These are phyloP conservation scores for Gracilaria gracilis DNA, from an alignment of 23 red algal species.

Conservation along the genomic window DNA sequence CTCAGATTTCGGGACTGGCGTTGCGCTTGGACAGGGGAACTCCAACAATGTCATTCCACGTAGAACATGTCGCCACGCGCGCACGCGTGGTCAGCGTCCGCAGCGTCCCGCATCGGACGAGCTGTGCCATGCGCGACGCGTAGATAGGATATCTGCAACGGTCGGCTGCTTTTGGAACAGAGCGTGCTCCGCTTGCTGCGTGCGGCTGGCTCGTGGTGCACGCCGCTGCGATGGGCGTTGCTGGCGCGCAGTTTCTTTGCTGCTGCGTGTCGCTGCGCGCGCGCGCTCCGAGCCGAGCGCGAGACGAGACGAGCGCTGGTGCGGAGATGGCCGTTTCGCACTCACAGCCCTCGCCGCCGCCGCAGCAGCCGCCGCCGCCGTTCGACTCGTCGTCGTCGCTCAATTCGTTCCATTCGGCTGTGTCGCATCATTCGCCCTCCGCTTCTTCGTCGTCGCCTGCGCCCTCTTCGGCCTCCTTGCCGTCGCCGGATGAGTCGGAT, in stretches of 20 bases:
- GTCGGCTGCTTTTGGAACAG: neutral
- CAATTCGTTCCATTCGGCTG: constrained; percentile 60
- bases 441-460: neutral
- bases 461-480: neutral
- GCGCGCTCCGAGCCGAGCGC: too few relatives aligned
- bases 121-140: too few relatives aligned
- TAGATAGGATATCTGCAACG: too few relatives aligned
- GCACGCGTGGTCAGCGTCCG: too few relatives aligned
- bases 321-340: neutral
- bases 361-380: neutral
- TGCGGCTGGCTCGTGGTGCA: neutral
- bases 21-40: too few relatives aligned
- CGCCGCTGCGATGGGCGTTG: neutral
- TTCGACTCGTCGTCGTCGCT: constrained; percentile 36
- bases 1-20: too few relatives aligned
- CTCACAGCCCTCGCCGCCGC: neutral
- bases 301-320: neutral
- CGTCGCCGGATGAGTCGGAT: constrained; percentile 4
- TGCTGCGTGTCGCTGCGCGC: constrained; percentile 19
- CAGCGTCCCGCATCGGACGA: too few relatives aligned
- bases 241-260: neutral
- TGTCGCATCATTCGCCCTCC: constrained; percentile 15
- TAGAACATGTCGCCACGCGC: too few relatives aligned
- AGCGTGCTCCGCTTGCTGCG: neutral
- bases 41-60: too few relatives aligned